Conservation (phyloP, 2,329 filamentous ascomycete genomes). For the Beauveria bassiana region DNA sequence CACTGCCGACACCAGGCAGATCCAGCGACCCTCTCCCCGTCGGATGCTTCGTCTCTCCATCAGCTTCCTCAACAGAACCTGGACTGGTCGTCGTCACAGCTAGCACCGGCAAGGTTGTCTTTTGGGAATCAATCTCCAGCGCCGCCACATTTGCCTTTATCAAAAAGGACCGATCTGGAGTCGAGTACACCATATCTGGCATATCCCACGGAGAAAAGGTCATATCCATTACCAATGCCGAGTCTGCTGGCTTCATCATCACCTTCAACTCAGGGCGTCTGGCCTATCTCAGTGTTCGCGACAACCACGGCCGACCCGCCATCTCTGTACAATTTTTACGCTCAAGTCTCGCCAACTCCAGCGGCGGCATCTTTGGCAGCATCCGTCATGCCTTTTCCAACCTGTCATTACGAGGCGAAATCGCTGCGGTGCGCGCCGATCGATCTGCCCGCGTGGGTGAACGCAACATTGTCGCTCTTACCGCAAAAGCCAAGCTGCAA, state of each 20-base stretch:
- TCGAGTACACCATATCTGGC: slow-evolving; percentile 66
- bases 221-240: slow-evolving; percentile 70
- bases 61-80: slow-evolving; percentile 69
- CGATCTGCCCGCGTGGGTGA: slow-evolving; percentile 68
- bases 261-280: slow-evolving; percentile 79
- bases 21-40: slow-evolving; percentile 67
- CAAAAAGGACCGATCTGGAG: slow-evolving; percentile 70
- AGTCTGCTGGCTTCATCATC: slow-evolving; percentile 78
- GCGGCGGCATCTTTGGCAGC: slow-evolving; percentile 69
- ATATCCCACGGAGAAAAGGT: slow-evolving; percentile 74
- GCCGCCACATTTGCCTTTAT: slow-evolving; percentile 78
- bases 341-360: slow-evolving; percentile 46
- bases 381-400: slow-evolving; percentile 69
- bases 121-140: slow-evolving; percentile 92
- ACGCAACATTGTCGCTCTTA: slow-evolving; percentile 73
- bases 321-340: slow-evolving; percentile 73
- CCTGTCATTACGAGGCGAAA: slow-evolving; percentile 63
- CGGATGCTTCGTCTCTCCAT: slow-evolving; percentile 73
- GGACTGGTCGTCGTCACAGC: slow-evolving; percentile 84
- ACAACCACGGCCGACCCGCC: slow-evolving; percentile 76
- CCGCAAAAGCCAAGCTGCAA: slow-evolving; percentile 68
- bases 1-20: slow-evolving; percentile 65
- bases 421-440: slow-evolving; percentile 73
- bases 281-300: slow-evolving; percentile 77
- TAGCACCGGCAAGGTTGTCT: slow-evolving; percentile 74